phyloP scores from a whole-genome alignment of 2,329 filamentous ascomycete species.

The Waltergamsia citrina region DNA sequence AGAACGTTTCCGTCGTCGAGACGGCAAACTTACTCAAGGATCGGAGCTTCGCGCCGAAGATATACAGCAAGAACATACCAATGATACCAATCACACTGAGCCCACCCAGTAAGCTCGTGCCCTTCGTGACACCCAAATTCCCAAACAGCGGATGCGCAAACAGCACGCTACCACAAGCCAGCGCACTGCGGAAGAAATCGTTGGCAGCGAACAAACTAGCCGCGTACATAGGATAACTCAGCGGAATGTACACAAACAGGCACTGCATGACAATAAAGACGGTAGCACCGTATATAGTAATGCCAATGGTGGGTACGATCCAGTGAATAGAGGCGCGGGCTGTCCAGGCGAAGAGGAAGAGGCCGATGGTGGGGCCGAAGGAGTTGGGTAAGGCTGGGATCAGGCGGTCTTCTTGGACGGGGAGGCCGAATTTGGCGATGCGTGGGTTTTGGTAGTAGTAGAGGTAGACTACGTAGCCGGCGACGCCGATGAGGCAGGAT shows the following conservation, averaged over 20 bases:
- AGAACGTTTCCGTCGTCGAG: too few species aligned
- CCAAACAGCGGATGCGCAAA: conserved; percentile 50
- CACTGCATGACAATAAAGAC: conserved; percentile 49
- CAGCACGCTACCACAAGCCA: conserved; percentile 51
- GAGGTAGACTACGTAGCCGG: conserved; percentile 39
- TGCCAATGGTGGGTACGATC: conserved; percentile 47
- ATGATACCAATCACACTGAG: conserved; percentile 41
- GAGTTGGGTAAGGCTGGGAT: conserved; percentile 43
- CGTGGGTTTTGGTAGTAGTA: conserved; percentile 40
- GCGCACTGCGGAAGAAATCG: conserved; percentile 46
- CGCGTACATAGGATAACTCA: conserved; percentile 46
- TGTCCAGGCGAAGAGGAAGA: conserved; percentile 54
- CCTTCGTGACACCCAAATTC: conserved; percentile 49
- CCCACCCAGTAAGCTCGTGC: conserved; percentile 46
- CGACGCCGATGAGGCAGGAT: conserved; percentile 42
- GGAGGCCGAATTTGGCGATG: conserved; percentile 37
- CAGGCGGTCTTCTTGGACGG: conserved; percentile 42
- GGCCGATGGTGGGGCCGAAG: conserved; percentile 45
- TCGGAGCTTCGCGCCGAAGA: conserved; percentile 43
- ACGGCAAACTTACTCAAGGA: conserved; percentile 48
- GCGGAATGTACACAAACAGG: conserved; percentile 50
- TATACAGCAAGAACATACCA: conserved; percentile 52
- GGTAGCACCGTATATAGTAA: conserved; percentile 40
- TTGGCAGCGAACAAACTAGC: conserved; percentile 52
- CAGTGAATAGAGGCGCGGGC: conserved; percentile 39